These are phyloP conservation scores for Kazachstania taianensis DNA, from an alignment of 805 yeast genomes.

Conservation along the genomic window DNA sequence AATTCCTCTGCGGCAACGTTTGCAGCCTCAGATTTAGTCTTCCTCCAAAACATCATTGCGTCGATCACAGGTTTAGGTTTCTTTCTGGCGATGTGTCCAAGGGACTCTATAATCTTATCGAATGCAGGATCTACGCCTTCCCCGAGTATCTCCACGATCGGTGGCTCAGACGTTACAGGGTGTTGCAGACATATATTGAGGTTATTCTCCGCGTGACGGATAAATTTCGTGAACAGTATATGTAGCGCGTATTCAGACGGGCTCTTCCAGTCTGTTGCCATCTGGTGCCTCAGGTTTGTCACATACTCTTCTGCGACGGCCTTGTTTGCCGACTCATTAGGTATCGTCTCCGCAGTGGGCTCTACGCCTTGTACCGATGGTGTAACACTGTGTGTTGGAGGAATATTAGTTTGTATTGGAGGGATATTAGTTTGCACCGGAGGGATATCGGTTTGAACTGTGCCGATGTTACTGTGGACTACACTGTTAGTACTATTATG, in stretches of 20 bases:
- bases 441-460: no score
- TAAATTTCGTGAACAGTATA: constrained; percentile 89
- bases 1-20: constrained; percentile 47
- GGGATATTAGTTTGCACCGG: no score
- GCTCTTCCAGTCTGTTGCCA: constrained; percentile 50
- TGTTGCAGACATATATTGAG: constrained; percentile 59
- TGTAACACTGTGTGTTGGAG: no score
- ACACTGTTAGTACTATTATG: no score
- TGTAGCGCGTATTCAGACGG: constrained; percentile 90
- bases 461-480: no score
- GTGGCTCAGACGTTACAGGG: constrained; percentile 61
- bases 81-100: constrained; percentile 82
- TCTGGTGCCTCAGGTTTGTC: constrained; percentile 26
- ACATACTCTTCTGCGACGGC: constrained; percentile 19
- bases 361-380: no score
- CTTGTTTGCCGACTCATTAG: constrained; percentile 6
- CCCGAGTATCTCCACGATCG: constrained; percentile 64
- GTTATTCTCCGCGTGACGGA: constrained; percentile 85
- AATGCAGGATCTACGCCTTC: constrained; percentile 82
- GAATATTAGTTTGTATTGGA: no score
- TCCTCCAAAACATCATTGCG: constrained; percentile 97
- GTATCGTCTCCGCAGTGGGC: constrained; percentile 1
- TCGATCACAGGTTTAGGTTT: constrained; percentile 95
- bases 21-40: constrained; percentile 82
- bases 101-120: constrained; percentile 73